A percentile compares a stretch with the other conserved stretches of the same genome.
These are phyloP conservation scores for Beauveria bassiana DNA, from an alignment of 2,329 filamentous ascomycete species.

Conservation along the genomic window DNA sequence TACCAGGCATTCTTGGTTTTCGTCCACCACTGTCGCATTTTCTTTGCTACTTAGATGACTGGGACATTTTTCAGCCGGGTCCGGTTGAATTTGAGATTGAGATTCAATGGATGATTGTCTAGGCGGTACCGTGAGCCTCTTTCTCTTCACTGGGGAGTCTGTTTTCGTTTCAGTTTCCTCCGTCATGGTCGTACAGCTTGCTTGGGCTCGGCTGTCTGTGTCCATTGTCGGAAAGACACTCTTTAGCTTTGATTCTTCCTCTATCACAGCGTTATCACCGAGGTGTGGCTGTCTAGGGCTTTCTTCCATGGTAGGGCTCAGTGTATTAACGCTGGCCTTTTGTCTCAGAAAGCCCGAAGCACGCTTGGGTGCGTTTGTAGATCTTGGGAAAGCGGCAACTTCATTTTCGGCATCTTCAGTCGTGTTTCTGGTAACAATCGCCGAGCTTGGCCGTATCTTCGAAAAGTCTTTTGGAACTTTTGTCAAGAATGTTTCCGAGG, in stretches of 20 bases:
- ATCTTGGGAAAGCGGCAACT: not conserved
- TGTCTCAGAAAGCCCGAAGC: slow-evolving; percentile 17
- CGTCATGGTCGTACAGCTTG: not conserved
- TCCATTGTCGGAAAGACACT: not conserved
- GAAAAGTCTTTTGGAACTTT: slow-evolving; percentile 28
- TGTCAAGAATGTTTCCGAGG: slow-evolving; percentile 33
- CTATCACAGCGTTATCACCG: not conserved
- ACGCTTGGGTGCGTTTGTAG: slow-evolving; percentile 14
- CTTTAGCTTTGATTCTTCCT: not conserved
- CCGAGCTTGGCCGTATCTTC: not conserved
- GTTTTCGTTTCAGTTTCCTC: not conserved
- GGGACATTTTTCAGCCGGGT: not conserved
- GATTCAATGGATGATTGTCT: slow-evolving; percentile 7
- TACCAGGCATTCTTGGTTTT: not conserved
- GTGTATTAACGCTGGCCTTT: slow-evolving; percentile 18
- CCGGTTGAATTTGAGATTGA: not conserved
- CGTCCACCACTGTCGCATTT: not conserved
- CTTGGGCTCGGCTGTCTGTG: not conserved
- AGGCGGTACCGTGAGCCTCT: slow-evolving; percentile 2
- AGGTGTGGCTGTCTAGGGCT: slow-evolving; percentile 5
- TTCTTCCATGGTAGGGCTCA: slow-evolving; percentile 28
- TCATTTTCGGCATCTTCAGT: slow-evolving; percentile 11
- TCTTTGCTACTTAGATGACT: not conserved
- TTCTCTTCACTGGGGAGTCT: not conserved
- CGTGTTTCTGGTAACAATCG: slow-evolving; percentile 16